Percentiles rank a stretch among this genome's conserved stretches.
phyloP scores from a whole-genome alignment of 257 asterid genomes.

The Solanum arcanum region DNA sequence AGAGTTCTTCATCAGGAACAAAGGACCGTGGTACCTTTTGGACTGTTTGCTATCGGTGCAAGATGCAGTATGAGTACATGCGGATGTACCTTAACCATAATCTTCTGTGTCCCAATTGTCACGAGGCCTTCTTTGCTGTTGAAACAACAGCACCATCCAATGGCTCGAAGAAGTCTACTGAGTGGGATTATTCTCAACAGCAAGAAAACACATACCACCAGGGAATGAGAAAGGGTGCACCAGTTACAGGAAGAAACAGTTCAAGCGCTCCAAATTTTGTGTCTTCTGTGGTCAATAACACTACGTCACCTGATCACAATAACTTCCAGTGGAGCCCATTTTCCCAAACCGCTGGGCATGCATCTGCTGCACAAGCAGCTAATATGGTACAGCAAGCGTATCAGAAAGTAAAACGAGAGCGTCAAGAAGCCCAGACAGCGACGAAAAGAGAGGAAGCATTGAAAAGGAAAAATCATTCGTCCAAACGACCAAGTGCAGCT shows the following conservation, averaged over 20 bases:
- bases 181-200: conserved; percentile 9
- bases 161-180: conserved; percentile 19
- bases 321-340: conserved; percentile 64
- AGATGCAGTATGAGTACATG: conserved; percentile 75
- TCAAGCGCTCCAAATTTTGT: conserved; percentile 9
- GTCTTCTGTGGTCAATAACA: not conserved
- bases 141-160: conserved; percentile 51
- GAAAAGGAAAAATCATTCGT: conserved; percentile 27
- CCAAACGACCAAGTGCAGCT: conserved; percentile 27
- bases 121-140: conserved; percentile 60
- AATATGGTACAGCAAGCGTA: conserved; percentile 64
- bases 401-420: conserved; percentile 63
- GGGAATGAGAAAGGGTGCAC: not conserved
- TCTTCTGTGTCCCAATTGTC: conserved; percentile 76
- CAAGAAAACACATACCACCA: conserved; percentile 19
- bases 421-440: conserved; percentile 65
- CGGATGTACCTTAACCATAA: conserved; percentile 60
- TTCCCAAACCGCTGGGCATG: conserved; percentile 33
- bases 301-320: not conserved
- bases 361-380: conserved; percentile 57
- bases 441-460: conserved; percentile 41
- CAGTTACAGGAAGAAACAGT: conserved; percentile 9
- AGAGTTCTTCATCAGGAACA: conserved; percentile 22
- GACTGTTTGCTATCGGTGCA: conserved; percentile 70
- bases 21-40: conserved; percentile 51